Evolutionary conservation across 805 yeast species (phyloP), one percentile per base, ranked within the genome.

Genomic region (Ogataea nitratoaversa): DNA sequence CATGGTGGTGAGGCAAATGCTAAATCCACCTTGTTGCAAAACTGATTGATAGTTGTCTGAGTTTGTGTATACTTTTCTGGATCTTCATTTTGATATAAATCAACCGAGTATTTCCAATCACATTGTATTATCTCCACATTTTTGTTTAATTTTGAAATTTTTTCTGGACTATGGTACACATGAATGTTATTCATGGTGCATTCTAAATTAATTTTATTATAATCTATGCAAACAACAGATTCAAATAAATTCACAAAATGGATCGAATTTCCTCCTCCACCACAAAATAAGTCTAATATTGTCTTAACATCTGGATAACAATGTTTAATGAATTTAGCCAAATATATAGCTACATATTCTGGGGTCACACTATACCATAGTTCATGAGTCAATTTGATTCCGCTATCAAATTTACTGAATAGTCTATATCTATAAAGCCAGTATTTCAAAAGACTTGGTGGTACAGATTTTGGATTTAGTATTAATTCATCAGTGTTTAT

Each of bases 331-430:
- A 77, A 71, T 39, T 71, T 68, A 0, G 89, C 83, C 0, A 73
- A 60, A 50, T 77, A 78, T 5, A 65, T 61, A 1, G 96, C 93
- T 1, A 85, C 65, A 2, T 59, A 52, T 53, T 90, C 97, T 0
- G 95, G 90, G 0, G 98, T 90, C 5, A 88, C 95, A 41, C 91
- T 82, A 59, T 71, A 90, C 93, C 95, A 85, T 37, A 88, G 68
- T 54, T 83, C 93, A 13, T 74, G 66, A 1, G 84, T 82, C 66
- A 90, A 67, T 38, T 69, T 68, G 1, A 88, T 70, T 0, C 93
- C 91, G 6, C 78, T 72, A 52, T 85, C 87, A 49, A 70, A 84
- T 46, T 63, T 67, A 5, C 77, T 65, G 56, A 89, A 89, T 8
- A 89, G 56, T 13, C 57, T 55, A 47, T 76, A 71, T n/a, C 95